phyloP scores from a whole-genome alignment of 139 green algal species.

The Chlorella sp. region DNA sequence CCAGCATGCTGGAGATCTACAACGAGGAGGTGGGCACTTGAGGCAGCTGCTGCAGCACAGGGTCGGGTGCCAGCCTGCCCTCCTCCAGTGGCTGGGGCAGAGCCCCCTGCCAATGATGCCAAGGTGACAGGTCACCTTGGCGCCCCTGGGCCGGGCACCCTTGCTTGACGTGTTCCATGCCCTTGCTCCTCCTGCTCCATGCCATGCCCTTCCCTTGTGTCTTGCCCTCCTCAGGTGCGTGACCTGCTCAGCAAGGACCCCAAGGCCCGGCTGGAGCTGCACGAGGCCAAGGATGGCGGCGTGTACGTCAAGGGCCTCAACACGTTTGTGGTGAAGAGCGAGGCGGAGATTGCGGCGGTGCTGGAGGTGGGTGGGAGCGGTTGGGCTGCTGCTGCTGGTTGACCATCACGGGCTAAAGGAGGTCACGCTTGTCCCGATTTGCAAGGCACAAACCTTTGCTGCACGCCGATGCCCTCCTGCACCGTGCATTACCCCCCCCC shows the following conservation, averaged over 20 bases:
- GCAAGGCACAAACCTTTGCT: neutral
- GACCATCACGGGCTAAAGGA: neutral
- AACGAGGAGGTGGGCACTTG: no score
- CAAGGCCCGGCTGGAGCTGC: slow-evolving; percentile 75
- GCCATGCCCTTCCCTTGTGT: no score
- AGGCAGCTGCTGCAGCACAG: no score
- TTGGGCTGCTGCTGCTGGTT: no score
- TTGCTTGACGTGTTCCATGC: no score
- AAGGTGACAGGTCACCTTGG: no score
- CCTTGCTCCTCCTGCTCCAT: no score
- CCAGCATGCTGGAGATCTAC: slow-evolving; percentile 73
- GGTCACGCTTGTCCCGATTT: neutral
- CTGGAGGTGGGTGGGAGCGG: slow-evolving; percentile 73
- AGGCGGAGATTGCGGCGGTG: slow-evolving; percentile 82
- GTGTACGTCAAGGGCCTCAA: slow-evolving; percentile 80
- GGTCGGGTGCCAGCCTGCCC: no score
- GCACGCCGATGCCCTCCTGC: neutral
- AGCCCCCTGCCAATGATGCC: no score
- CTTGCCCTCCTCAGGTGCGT: no score
- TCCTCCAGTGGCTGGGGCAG: no score
- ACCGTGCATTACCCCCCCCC: neutral
- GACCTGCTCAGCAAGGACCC: slow-evolving; percentile 85
- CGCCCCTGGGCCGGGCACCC: no score
- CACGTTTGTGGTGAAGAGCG: slow-evolving; percentile 77
- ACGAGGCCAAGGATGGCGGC: slow-evolving; percentile 73